A percentile compares a stretch with the other conserved stretches of the same genome.
Evolutionary conservation across 176 grass and related monocot species (phyloP).

Genomic region (Canna indica): DNA sequence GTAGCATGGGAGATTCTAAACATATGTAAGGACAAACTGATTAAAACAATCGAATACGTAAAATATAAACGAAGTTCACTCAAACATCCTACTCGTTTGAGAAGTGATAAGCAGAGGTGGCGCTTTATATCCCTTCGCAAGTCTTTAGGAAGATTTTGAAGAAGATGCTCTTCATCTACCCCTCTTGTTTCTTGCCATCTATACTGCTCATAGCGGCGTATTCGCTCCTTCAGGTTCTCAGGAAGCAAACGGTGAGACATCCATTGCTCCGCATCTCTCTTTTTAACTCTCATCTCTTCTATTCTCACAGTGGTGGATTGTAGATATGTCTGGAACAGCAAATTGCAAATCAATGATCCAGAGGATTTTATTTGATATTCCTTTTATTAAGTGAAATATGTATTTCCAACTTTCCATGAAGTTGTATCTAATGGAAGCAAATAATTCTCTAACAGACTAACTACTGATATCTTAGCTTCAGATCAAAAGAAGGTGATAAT

Average conservation of each 20-base stretch:
- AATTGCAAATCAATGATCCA: not conserved
- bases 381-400: not conserved
- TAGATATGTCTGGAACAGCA: constrained; percentile 57
- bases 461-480: too few species aligned
- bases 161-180: constrained; percentile 77
- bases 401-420: not conserved
- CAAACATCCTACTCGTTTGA: constrained; percentile 57
- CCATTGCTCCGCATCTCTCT: constrained; percentile 79
- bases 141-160: constrained; percentile 86
- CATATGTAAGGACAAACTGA: too few species aligned
- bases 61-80: not conserved
- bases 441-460: too few species aligned
- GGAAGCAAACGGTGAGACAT: constrained; percentile 77
- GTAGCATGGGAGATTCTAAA: too few species aligned
- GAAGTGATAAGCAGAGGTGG: constrained; percentile 80
- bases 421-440: too few species aligned
- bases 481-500: too few species aligned
- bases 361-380: not conserved
- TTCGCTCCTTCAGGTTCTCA: constrained; percentile 74
- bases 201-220: constrained; percentile 75
- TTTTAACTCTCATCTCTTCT: constrained; percentile 92
- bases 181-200: constrained; percentile 98
- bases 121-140: constrained; percentile 79
- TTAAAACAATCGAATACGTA: too few species aligned
- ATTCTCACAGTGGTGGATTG: constrained; percentile 70